Base-by-base conservation (phyloP, 139 green algal genomes). In the Gonium pectorale region DNA sequence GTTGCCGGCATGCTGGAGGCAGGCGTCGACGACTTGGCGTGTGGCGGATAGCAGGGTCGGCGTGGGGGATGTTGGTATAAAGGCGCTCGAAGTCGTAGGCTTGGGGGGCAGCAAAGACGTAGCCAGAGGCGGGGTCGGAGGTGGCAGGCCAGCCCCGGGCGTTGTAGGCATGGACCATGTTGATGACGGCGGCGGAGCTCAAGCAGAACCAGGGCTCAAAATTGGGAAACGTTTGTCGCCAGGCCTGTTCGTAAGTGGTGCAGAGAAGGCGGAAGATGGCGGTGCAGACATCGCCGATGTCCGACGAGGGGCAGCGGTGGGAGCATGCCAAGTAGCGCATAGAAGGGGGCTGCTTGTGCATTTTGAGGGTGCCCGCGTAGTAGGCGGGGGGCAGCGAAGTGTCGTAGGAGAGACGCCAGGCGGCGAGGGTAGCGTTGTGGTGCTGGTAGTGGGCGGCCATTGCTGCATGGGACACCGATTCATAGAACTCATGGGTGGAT, bases 21-120 rank as follows among this genome's bases (percentile, higher is more conserved):
- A n/a, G n/a, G n/a, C n/a, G n/a, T n/a, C n/a, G n/a, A n/a, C n/a
- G n/a, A n/a, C n/a, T n/a, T n/a, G n/a, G n/a, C n/a, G n/a, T n/a
- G n/a, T n/a, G n/a, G n/a, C n/a, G n/a, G n/a, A n/a, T n/a, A n/a
- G n/a, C n/a, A n/a, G n/a, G n/a, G n/a, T n/a, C n/a, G 70, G 21
- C 49, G 33, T 80, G 71, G 33, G 44, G 71, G 51, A 80, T 44
- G 71, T 80, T 80, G 46, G 51, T 80, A 51, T 66, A 80, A 8
- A 80, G 52, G 33, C 71, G 71, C 2, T 9, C 29, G 26, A 80
- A 80, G 22, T 80, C 71, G 22, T 33, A 33, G 49, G 52, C 71
- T 11, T 60, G 22, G 52, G n/a, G 31, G 31, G 37, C n/a, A n/a
- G n/a, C n/a, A n/a, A 80, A 80, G 22, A 67, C 71, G 22, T 33